A percentile compares a stretch with the other conserved stretches of the same genome.
These are phyloP conservation scores for Cichorium intybus DNA, from an alignment of 140 eudicot species.

Conservation along the genomic window DNA sequence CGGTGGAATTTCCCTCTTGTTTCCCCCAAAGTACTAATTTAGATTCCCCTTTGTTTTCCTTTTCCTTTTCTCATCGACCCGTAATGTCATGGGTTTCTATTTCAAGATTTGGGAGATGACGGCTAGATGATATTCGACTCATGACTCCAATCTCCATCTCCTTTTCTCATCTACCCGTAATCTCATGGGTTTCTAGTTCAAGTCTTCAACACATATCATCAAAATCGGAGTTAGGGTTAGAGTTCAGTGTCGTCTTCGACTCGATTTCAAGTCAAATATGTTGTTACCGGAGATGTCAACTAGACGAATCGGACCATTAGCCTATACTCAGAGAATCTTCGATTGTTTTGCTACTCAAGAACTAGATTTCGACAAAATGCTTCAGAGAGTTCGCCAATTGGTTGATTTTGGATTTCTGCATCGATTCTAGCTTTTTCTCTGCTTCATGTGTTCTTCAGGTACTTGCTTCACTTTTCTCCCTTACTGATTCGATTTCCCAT, in stretches of 20 bases:
- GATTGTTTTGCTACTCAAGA: conserved; percentile 81
- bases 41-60: too few relatives aligned
- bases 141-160: too few relatives aligned
- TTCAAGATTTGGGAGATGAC: too few relatives aligned
- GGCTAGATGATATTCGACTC: too few relatives aligned
- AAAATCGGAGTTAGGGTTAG: conserved; percentile 15
- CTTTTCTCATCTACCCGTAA: too few relatives aligned
- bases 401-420: conserved; percentile 18
- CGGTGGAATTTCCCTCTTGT: too few relatives aligned
- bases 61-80: too few relatives aligned
- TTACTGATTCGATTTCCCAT: too few relatives aligned
- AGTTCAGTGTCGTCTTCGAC: background rate
- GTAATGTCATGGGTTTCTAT: too few relatives aligned
- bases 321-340: conserved; percentile 43
- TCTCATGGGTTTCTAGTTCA: too few relatives aligned
- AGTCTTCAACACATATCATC: background rate
- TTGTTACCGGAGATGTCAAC: background rate
- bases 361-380: conserved; percentile 74
- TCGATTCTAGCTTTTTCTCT: background rate
- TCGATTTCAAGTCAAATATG: background rate
- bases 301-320: conserved; percentile 25
- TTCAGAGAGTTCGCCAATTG: conserved; percentile 44
- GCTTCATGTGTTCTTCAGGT: conserved; percentile 52
- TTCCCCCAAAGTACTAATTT: too few relatives aligned
- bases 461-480: conserved; percentile 69